Conservation (phyloP, 2,329 filamentous ascomycete genomes). For the Cordyceps militaris region DNA sequence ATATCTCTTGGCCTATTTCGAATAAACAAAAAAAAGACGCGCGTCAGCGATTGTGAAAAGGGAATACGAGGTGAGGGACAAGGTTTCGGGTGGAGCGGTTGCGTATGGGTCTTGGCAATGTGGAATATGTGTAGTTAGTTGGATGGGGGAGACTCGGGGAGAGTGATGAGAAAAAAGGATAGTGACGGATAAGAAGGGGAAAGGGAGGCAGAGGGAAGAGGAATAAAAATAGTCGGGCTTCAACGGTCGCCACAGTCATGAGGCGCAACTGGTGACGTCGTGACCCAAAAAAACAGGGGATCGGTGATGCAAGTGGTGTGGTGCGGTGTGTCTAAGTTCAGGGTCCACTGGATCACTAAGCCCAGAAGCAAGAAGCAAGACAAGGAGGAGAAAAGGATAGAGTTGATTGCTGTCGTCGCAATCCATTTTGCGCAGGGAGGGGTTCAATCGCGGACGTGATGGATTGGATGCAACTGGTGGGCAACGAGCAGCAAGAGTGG, state of each 20-base stretch:
- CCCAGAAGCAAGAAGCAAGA: not conserved
- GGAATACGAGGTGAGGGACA: not conserved
- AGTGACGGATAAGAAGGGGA: not conserved
- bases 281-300: not conserved
- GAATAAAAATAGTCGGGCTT: not conserved
- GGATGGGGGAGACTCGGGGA: not conserved
- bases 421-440: not conserved
- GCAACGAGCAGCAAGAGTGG: not conserved
- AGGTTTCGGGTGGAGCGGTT: not conserved
- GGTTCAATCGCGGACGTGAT: not conserved
- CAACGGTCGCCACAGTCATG: not conserved
- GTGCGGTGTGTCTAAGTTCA: not conserved
- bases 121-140: not conserved
- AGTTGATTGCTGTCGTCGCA: not conserved
- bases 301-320: not conserved
- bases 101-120: slow-evolving; percentile 1
- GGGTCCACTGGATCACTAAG: not conserved
- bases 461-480: not conserved
- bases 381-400: not conserved
- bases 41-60: slow-evolving; percentile 4
- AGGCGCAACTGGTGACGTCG: slow-evolving; percentile 7
- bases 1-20: slow-evolving; percentile 52
- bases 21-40: not conserved
- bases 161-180: not conserved
- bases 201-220: not conserved